A percentile compares a stretch with the other conserved stretches of the same genome.
These are phyloP conservation scores for Microstroma glucosiphilum DNA, from an alignment of 1,284 basidiomycete species.

Conservation along the genomic window DNA sequence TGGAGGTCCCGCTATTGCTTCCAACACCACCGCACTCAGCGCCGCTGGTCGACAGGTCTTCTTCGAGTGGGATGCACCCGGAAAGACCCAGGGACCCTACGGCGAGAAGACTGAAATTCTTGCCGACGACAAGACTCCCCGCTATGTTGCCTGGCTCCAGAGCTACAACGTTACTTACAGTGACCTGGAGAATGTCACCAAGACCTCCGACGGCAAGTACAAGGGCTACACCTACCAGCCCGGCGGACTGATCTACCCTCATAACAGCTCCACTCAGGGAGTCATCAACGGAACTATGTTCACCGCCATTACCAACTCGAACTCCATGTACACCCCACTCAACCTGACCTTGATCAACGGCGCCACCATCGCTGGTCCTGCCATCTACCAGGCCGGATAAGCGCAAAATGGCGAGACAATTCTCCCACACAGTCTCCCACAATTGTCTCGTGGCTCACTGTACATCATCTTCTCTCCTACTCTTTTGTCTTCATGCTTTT, in stretches of 20 bases:
- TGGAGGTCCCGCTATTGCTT: slow-evolving; percentile 28
- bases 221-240: slow-evolving; percentile 33
- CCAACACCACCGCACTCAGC: slow-evolving; percentile 33
- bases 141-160: slow-evolving; percentile 31
- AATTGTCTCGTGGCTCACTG: too few relatives aligned
- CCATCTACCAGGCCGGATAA: slow-evolving; percentile 36
- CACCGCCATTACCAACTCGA: slow-evolving; percentile 24
- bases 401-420: neutral
- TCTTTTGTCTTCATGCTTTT: too few relatives aligned
- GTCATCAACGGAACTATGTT: slow-evolving; percentile 34
- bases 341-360: slow-evolving; percentile 32
- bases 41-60: slow-evolving; percentile 22
- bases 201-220: slow-evolving; percentile 7
- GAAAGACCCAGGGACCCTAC: slow-evolving; percentile 32
- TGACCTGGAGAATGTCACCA: slow-evolving; percentile 28
- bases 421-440: too few relatives aligned
- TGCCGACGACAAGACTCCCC: slow-evolving; percentile 23
- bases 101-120: slow-evolving; percentile 20
- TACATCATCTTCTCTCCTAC: too few relatives aligned
- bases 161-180: slow-evolving; percentile 38
- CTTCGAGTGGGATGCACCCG: slow-evolving; percentile 29
- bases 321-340: slow-evolving; percentile 25
- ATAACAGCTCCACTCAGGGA: slow-evolving; percentile 13
- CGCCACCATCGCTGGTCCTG: slow-evolving; percentile 32
- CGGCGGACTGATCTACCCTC: slow-evolving; percentile 19